These are phyloP conservation scores for Aquilaria malaccensis DNA, from an alignment of 345 rosid species.

Conservation along the genomic window DNA sequence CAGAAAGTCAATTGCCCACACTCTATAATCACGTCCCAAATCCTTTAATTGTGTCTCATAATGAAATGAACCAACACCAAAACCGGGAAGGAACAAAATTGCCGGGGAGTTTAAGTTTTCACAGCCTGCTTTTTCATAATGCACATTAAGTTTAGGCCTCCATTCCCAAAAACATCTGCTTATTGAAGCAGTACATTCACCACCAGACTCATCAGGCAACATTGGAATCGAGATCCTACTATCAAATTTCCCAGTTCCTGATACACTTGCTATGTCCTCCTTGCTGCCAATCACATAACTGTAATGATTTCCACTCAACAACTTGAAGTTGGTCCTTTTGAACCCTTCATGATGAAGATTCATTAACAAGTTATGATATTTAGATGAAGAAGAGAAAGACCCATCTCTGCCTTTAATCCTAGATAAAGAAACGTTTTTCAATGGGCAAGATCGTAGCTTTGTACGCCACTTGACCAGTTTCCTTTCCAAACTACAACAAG, in stretches of 20 bases:
- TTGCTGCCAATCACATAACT: slow-evolving; percentile 53
- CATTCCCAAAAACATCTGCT: slow-evolving; percentile 66
- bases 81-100: slow-evolving; percentile 87
- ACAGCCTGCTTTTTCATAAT: slow-evolving; percentile 69
- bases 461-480: slow-evolving; percentile 15
- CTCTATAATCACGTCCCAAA: slow-evolving; percentile 83
- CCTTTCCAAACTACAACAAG: slow-evolving; percentile 26
- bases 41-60: slow-evolving; percentile 85
- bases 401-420: slow-evolving; percentile 20
- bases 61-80: slow-evolving; percentile 96
- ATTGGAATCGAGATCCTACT: slow-evolving; percentile 63
- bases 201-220: slow-evolving; percentile 44
- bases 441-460: slow-evolving; percentile 19
- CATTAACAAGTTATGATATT: background rate
- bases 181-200: slow-evolving; percentile 44
- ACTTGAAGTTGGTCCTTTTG: slow-evolving; percentile 22
- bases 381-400: slow-evolving; percentile 15
- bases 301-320: slow-evolving; percentile 33
- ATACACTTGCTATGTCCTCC: slow-evolving; percentile 26
- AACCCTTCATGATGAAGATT: slow-evolving; percentile 13
- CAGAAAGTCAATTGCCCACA: slow-evolving; percentile 93
- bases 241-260: slow-evolving; percentile 27
- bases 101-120: slow-evolving; percentile 62
- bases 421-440: slow-evolving; percentile 13
- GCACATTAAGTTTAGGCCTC: slow-evolving; percentile 74